Percentiles rank a stretch among this genome's conserved stretches.
Evolutionary conservation across 495 filamentous ascomycete species (phyloP).

Genomic region (Tuber microsphaerosporum): DNA sequence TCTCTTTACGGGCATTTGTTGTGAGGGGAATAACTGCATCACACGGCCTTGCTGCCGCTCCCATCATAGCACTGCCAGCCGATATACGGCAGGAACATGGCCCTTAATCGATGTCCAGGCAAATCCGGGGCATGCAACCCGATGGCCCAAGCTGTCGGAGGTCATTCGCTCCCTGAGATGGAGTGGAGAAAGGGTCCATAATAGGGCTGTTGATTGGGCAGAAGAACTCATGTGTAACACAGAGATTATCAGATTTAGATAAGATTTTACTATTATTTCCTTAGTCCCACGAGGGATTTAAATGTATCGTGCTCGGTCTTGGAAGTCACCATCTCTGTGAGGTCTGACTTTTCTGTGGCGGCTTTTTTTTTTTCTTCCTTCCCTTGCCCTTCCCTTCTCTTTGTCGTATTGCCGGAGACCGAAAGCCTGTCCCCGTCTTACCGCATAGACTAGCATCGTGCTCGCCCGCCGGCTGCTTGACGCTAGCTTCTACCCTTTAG

Average conservation of each 20-base stretch:
- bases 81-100: background rate
- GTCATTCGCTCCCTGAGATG: background rate
- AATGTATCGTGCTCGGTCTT: background rate
- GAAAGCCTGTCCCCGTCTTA: background rate
- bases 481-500: background rate
- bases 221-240: background rate
- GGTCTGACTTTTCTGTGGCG: background rate
- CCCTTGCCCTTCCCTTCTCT: background rate
- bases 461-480: background rate
- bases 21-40: conserved; percentile 4
- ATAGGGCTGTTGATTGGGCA: background rate
- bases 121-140: background rate
- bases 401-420: background rate
- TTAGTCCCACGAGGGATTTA: conserved; percentile 1
- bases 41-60: background rate
- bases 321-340: background rate
- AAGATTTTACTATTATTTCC: background rate
- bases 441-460: background rate
- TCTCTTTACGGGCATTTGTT: background rate
- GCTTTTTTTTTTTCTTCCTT: background rate
- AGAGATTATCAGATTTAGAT: background rate
- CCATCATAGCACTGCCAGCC: background rate
- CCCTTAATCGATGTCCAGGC: background rate
- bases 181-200: background rate
- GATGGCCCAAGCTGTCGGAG: background rate